These are phyloP conservation scores for Mycena latifolia DNA, from an alignment of 768 basidiomycete genomes.

Conservation along the genomic window DNA sequence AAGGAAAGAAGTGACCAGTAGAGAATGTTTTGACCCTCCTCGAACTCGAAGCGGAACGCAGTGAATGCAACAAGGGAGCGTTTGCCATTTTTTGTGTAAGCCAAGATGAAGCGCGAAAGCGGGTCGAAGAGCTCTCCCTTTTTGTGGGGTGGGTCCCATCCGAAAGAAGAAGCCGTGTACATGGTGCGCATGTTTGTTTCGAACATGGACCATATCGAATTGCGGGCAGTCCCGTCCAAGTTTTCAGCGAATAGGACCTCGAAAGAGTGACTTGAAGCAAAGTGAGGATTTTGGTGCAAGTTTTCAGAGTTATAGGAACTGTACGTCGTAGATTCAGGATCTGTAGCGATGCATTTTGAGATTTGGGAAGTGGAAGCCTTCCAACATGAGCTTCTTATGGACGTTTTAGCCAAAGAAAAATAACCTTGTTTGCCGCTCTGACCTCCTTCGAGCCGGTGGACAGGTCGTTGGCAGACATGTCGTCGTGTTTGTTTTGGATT, in stretches of 20 bases:
- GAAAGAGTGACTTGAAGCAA: slow-evolving; percentile 33
- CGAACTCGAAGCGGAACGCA: slow-evolving; percentile 83
- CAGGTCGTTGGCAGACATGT: slow-evolving; percentile 19
- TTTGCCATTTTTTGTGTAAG: slow-evolving; percentile 38
- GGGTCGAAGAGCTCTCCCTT: slow-evolving; percentile 69
- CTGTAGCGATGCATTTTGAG: slow-evolving; percentile 19
- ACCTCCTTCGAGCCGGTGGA: slow-evolving; percentile 30
- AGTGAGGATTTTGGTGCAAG: neutral
- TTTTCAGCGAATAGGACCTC: slow-evolving; percentile 43
- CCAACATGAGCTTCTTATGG: slow-evolving; percentile 8
- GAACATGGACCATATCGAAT: slow-evolving; percentile 64
- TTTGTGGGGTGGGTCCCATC: slow-evolving; percentile 73
- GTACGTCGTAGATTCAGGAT: slow-evolving; percentile 18
- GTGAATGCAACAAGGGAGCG: slow-evolving; percentile 52
- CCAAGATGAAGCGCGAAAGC: slow-evolving; percentile 72
- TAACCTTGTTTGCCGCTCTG: slow-evolving; percentile 51
- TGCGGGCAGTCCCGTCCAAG: slow-evolving; percentile 50
- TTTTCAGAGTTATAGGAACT: neutral
- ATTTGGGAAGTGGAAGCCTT: slow-evolving; percentile 36
- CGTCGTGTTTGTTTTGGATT: too few relatives aligned
- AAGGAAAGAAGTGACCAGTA: slow-evolving; percentile 68
- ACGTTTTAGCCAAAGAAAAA: slow-evolving; percentile 5
- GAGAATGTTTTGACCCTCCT: slow-evolving; percentile 67
- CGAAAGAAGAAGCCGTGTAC: slow-evolving; percentile 69
- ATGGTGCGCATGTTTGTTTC: slow-evolving; percentile 69